Conservation (phyloP, 257 asterid genomes). For the Nicotiana benthamiana region DNA sequence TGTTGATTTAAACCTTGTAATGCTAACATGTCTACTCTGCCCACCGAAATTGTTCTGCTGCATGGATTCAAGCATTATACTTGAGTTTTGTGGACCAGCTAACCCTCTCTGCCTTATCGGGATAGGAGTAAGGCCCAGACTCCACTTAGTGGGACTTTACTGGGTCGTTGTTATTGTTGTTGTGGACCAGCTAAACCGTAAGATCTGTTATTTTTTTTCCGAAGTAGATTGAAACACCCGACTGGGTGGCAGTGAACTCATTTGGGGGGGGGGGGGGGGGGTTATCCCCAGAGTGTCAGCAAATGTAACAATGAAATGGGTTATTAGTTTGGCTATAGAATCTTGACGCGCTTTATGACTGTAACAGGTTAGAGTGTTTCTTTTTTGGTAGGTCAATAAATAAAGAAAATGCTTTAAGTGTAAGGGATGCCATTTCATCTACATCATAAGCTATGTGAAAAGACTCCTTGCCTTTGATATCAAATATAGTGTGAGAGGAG, state of each 20-base stretch:
- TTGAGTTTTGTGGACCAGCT: too few relatives aligned
- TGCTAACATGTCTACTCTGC: neutral
- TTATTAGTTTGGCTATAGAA: neutral
- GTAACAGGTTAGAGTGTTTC: neutral
- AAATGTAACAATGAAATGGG: too few relatives aligned
- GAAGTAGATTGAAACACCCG: too few relatives aligned
- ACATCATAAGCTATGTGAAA: neutral
- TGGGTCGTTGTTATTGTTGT: too few relatives aligned
- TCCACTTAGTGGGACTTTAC: too few relatives aligned
- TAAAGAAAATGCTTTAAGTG: neutral
- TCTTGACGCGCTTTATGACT: neutral
- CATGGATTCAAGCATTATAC: neutral
- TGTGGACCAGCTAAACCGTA: too few relatives aligned
- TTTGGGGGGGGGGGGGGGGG: too few relatives aligned
- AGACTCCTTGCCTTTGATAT: neutral
- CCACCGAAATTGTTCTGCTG: neutral
- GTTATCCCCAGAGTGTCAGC: too few relatives aligned
- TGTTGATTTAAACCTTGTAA: neutral
- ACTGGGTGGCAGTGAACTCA: too few relatives aligned
- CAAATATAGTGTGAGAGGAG: neutral
- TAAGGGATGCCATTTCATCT: neutral
- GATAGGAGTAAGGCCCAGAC: too few relatives aligned
- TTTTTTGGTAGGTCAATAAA: neutral
- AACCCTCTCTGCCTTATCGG: too few relatives aligned
- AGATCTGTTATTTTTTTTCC: too few relatives aligned